phyloP scores from a whole-genome alignment of 345 rosid species.

The Fremontodendron californicum region DNA sequence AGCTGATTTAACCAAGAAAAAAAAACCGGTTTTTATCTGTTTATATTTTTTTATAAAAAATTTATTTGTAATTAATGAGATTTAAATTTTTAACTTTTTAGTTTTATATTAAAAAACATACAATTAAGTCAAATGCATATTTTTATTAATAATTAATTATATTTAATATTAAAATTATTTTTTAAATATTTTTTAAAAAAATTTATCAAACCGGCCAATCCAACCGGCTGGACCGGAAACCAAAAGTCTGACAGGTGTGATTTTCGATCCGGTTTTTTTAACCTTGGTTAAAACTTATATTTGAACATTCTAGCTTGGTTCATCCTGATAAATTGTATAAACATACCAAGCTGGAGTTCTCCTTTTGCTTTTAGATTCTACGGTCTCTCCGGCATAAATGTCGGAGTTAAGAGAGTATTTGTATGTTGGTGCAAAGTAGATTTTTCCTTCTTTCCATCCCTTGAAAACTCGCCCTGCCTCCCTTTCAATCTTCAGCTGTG shows the following conservation, averaged over 20 bases:
- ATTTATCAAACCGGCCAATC: neutral
- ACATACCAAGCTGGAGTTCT: constrained; percentile 96
- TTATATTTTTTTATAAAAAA: no score
- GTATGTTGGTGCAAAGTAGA: constrained; percentile 86
- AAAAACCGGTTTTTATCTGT: no score
- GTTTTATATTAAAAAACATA: no score
- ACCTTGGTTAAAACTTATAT: neutral
- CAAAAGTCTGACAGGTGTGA: neutral
- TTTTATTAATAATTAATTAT: no score
- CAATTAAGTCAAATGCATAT: no score
- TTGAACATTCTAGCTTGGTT: neutral
- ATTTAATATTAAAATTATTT: neutral
- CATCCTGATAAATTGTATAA: neutral
- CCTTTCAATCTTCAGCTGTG: constrained; percentile 83
- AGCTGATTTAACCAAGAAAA: no score
- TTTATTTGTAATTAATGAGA: no score
- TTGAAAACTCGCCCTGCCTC: constrained; percentile 83
- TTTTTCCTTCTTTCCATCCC: constrained; percentile 93
- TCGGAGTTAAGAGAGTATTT: constrained; percentile 85
- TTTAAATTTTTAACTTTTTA: no score
- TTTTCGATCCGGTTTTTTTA: no score
- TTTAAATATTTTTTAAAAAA: no score
- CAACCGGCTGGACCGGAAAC: neutral
- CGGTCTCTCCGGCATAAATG: constrained; percentile 67
- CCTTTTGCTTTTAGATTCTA: constrained; percentile 61